Evolutionary conservation across 345 rosid species (phyloP), one percentile per base, ranked within the genome.

Genomic region (Diplotaxis tenuifolia): DNA sequence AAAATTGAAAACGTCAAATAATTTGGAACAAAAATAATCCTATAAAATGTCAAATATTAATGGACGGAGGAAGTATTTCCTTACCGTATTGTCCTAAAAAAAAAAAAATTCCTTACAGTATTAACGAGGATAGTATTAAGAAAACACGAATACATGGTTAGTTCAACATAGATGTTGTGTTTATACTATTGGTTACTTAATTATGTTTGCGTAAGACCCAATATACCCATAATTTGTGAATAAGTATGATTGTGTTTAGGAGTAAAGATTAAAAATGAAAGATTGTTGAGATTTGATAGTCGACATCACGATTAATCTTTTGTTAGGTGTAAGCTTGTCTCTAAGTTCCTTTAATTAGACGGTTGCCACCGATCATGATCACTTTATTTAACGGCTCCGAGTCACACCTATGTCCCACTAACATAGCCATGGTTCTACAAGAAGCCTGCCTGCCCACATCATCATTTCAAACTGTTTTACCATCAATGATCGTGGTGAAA

Each of bases 291-390:
- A 73, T 12, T 38, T 16, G 56, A 53, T 4, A 6, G 16, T 65
- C 65, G n/a, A 59, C 67, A 59, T 34, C 67, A 34, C 53, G 28
- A 66, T 9, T 31, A 58, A 22, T 47, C 36, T 65, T 65, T 73
- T 73, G 66, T 73, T 73, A 65, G 49, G 1, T 45, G 59, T 45
- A 65, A 65, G 66, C 58, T 65, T 73, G 72, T 65, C 77, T 57
- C 58, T 20, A 21, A 34, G 15, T 29, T 57, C 52, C 66, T 57
- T 36, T 45, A 45, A 65, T 57, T 65, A 42, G 18, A 64, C 20
- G 29, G 36, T 56, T 55, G 29, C 52, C 7, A 29, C 25, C 1
- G 25, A 38, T 27, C 18, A 72, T 63, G 25, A 62, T 56, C 68
- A 49, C 50, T 21, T 60, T 32, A 7, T 7, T 3, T 5, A 45